These are phyloP conservation scores for Claviceps lovelessii DNA, from an alignment of 2,329 filamentous ascomycete genomes.

Conservation along the genomic window DNA sequence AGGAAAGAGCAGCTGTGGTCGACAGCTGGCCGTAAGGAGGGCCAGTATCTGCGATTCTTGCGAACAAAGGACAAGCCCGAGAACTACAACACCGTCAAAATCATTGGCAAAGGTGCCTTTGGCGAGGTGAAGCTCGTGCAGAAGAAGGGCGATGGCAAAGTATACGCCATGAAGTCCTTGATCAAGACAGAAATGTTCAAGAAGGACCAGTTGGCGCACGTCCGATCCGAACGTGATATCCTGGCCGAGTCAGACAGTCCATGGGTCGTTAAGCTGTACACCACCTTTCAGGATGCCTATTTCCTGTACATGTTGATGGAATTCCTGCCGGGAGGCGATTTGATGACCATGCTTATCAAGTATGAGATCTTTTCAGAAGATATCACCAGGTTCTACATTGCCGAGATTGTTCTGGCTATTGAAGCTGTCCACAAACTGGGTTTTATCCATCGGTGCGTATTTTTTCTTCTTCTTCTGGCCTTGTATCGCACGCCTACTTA, in stretches of 20 bases:
- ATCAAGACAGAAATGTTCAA: constrained; percentile 99
- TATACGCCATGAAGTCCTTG: constrained; percentile 95
- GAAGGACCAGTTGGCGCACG: constrained; percentile 94
- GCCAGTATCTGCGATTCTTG: constrained; percentile 84
- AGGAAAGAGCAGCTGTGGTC: constrained; percentile 77
- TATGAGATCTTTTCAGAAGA: constrained; percentile 99
- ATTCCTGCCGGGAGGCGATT: constrained; percentile 89
- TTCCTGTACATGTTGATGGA: constrained; percentile 99
- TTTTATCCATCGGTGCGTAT: constrained; percentile 84
- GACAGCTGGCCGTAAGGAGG: constrained; percentile 74
- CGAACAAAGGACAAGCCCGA: constrained; percentile 84
- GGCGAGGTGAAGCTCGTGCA: constrained; percentile 96
- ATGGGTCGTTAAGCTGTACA: constrained; percentile 97
- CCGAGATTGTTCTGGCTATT: constrained; percentile 94
- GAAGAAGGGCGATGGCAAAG: constrained; percentile 89
- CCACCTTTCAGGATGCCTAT: constrained; percentile 90
- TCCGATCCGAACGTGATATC: constrained; percentile 94
- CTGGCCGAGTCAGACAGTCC: constrained; percentile 97
- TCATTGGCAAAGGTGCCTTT: constrained; percentile 97
- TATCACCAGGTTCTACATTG: constrained; percentile 98
- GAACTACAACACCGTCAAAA: constrained; percentile 93
- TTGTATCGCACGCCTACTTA: not conserved
- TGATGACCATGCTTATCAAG: constrained; percentile 99
- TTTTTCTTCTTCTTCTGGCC: too few relatives aligned
- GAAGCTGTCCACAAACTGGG: constrained; percentile 96